Evolutionary conservation across 257 asterid genomes (phyloP).

Genomic region (Asclepias syriaca): DNA sequence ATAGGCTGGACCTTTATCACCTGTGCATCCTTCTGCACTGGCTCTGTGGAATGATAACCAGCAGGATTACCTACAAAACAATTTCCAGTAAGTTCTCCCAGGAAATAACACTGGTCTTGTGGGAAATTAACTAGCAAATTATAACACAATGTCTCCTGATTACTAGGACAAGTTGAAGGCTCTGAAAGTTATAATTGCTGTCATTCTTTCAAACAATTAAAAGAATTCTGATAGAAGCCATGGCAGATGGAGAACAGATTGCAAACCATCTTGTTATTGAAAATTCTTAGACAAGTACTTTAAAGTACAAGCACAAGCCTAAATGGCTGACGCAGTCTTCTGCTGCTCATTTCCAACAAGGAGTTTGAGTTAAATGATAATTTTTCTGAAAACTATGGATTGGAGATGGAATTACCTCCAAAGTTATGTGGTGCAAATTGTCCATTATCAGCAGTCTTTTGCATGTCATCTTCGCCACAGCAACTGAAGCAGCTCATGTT

Average conservation of each 20-base stretch:
- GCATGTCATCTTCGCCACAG: constrained; percentile 58
- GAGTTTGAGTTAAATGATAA: background rate
- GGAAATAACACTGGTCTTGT: background rate
- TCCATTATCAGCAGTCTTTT: constrained; percentile 55
- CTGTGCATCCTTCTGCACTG: constrained; percentile 47
- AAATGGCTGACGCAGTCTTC: background rate
- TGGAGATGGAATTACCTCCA: constrained; percentile 38
- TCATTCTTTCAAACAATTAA: background rate
- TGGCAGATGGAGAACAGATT: background rate
- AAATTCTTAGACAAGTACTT: background rate
- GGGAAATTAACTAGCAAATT: background rate
- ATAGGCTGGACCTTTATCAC: constrained; percentile 53
- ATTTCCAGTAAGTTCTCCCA: constrained; percentile 9
- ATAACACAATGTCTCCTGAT: background rate
- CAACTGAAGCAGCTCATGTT: constrained; percentile 68
- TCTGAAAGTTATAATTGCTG: background rate
- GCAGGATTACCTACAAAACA: constrained; percentile 35
- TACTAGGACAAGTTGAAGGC: background rate
- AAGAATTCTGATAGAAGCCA: background rate
- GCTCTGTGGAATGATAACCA: constrained; percentile 51
- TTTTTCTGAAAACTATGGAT: background rate
- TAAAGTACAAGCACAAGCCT: background rate
- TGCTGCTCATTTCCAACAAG: constrained; percentile 6
- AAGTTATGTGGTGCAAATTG: constrained; percentile 41
- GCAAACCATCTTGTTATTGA: background rate